A percentile compares a stretch with the other conserved stretches of the same genome.
Conservation (phyloP, 176 grass and related monocot genomes). For the Dendrocalamus sinicus region DNA sequence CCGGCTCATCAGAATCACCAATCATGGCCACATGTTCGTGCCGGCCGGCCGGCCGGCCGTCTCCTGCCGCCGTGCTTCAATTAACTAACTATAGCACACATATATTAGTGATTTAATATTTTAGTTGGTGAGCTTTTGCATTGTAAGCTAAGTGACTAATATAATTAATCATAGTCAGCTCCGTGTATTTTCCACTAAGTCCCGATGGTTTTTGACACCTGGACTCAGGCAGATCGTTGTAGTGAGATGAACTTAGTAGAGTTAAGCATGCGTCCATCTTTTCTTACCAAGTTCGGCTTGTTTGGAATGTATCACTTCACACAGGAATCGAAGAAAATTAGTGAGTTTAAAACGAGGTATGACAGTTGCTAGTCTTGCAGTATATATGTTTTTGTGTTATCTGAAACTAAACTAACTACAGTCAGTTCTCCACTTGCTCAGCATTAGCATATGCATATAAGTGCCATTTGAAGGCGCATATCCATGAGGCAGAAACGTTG, state of each 20-base stretch:
- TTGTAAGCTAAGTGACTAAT: background rate
- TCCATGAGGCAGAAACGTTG: background rate
- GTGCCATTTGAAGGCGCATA: too few species aligned
- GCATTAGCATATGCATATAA: background rate
- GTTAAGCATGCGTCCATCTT: too few species aligned
- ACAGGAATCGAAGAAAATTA: too few species aligned
- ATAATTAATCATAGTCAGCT: background rate
- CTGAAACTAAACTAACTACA: background rate
- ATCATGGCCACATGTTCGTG: conserved; percentile 34
- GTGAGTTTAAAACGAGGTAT: background rate
- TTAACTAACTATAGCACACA: background rate
- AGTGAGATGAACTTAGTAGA: too few species aligned
- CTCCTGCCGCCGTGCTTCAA: background rate
- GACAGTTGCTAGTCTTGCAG: background rate
- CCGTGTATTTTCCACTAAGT: too few species aligned
- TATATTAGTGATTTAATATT: too few species aligned
- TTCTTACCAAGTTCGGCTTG: too few species aligned
- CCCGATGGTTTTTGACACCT: too few species aligned
- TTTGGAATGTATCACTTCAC: too few species aligned
- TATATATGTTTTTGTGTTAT: background rate
- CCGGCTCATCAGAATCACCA: background rate
- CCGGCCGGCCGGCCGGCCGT: background rate
- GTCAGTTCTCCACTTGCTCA: background rate
- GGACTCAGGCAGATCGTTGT: too few species aligned
- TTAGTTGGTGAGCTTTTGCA: background rate